Conservation (phyloP, 2,329 filamentous ascomycete species). For the Fusarium fracticaudum region DNA sequence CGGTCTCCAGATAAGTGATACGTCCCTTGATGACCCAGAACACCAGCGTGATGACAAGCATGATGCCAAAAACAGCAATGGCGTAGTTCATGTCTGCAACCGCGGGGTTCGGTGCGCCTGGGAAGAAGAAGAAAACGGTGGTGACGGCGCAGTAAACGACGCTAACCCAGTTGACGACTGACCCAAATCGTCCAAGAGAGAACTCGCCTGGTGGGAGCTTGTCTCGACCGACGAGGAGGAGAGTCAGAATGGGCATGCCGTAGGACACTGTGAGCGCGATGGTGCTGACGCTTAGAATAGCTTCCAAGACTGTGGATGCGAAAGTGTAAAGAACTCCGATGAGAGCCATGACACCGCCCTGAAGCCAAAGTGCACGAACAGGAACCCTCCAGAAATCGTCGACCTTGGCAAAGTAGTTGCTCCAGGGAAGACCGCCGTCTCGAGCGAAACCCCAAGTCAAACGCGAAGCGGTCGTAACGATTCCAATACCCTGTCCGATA, state of each 20-base stretch:
- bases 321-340: constrained; percentile 67
- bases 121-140: constrained; percentile 66
- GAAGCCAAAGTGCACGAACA: constrained; percentile 61
- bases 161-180: constrained; percentile 58
- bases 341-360: constrained; percentile 53
- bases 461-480: constrained; percentile 61
- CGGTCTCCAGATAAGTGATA: constrained; percentile 46
- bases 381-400: constrained; percentile 62
- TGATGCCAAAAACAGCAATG: constrained; percentile 65
- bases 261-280: constrained; percentile 64
- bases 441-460: constrained; percentile 65
- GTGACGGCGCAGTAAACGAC: constrained; percentile 62
- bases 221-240: constrained; percentile 62
- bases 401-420: constrained; percentile 54
- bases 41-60: constrained; percentile 59
- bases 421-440: constrained; percentile 60
- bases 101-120: constrained; percentile 54
- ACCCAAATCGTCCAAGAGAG: constrained; percentile 55
- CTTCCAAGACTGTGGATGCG: constrained; percentile 61
- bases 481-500: constrained; percentile 61
- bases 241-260: constrained; percentile 58
- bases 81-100: constrained; percentile 66
- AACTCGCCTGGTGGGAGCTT: constrained; percentile 59
- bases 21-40: constrained; percentile 63
- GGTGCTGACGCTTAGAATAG: constrained; percentile 65